Evolutionary conservation across 1,284 basidiomycete genomes (phyloP).

Genomic region (Fistulinella staudtii): DNA sequence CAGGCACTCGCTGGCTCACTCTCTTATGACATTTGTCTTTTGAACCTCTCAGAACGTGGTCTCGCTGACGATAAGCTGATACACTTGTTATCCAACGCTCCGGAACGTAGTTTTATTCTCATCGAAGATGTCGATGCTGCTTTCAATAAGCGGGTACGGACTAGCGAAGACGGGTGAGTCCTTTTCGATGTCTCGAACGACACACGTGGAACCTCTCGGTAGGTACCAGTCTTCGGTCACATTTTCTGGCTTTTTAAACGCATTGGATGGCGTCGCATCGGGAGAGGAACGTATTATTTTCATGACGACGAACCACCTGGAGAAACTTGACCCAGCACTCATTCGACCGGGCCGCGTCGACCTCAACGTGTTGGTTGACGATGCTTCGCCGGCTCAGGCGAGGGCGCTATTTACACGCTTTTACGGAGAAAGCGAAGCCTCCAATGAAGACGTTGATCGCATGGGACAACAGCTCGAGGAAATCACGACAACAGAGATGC

Average conservation of each 20-base stretch:
- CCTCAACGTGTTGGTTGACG: slow-evolving; percentile 79
- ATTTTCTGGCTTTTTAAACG: slow-evolving; percentile 97
- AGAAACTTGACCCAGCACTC: slow-evolving; percentile 82
- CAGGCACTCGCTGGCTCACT: slow-evolving; percentile 93
- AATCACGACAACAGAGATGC: slow-evolving; percentile 51
- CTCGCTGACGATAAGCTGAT: slow-evolving; percentile 96
- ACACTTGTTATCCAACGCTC: slow-evolving; percentile 89
- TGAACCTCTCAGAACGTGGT: slow-evolving; percentile 96
- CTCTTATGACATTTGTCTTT: slow-evolving; percentile 92
- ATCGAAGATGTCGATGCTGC: slow-evolving; percentile 99
- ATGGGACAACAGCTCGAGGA: slow-evolving; percentile 50
- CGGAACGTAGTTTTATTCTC: slow-evolving; percentile 88
- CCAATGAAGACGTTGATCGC: slow-evolving; percentile 37
- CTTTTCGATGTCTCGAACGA: not conserved
- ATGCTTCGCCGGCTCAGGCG: slow-evolving; percentile 84
- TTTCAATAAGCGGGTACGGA: slow-evolving; percentile 88
- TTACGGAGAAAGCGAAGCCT: slow-evolving; percentile 55
- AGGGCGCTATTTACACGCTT: slow-evolving; percentile 80
- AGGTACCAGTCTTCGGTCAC: slow-evolving; percentile 94
- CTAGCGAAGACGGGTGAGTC: slow-evolving; percentile 81
- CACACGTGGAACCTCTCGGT: slow-evolving; percentile 13
- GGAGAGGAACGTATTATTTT: slow-evolving; percentile 98
- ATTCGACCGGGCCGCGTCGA: slow-evolving; percentile 96
- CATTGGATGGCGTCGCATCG: slow-evolving; percentile 95
- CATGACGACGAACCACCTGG: slow-evolving; percentile 97